Conservation (phyloP, 1,139 yeast species). For the Taiozyma sp. region DNA sequence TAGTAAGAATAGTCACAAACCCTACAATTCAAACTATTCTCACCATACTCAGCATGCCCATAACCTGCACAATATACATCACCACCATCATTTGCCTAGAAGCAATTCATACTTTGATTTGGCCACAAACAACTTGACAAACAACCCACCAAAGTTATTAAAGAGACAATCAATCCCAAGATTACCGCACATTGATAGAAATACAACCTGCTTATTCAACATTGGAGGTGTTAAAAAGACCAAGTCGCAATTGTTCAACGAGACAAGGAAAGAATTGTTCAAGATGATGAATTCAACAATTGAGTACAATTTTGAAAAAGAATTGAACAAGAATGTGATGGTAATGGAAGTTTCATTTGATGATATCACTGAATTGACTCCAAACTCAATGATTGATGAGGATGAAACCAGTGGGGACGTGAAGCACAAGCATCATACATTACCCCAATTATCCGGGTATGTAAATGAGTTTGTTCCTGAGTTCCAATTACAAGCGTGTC, state of each 20-base stretch:
- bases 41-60: slow-evolving; percentile 1
- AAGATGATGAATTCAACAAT: slow-evolving; percentile 11
- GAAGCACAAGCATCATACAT: slow-evolving; percentile 3
- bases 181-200: slow-evolving; percentile 21
- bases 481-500: slow-evolving; percentile 35
- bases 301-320: not conserved
- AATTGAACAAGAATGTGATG: not conserved
- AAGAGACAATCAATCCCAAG: slow-evolving; percentile 12
- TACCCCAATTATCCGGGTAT: slow-evolving; percentile 24
- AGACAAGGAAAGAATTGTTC: slow-evolving; percentile 1
- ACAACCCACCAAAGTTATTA: not conserved
- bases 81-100: slow-evolving; percentile 4
- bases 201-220: slow-evolving; percentile 10
- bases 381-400: not conserved
- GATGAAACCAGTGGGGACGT: not conserved
- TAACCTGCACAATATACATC: not conserved
- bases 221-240: slow-evolving; percentile 6
- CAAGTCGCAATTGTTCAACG: not conserved
- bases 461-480: slow-evolving; percentile 23
- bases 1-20: not conserved
- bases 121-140: not conserved
- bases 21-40: not conserved
- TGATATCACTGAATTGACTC: slow-evolving; percentile 3
- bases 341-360: slow-evolving; percentile 8
- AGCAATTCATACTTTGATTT: slow-evolving; percentile 6